These are phyloP conservation scores for Ceratocystis variospora DNA, from an alignment of 2,329 filamentous ascomycete species.

Conservation along the genomic window DNA sequence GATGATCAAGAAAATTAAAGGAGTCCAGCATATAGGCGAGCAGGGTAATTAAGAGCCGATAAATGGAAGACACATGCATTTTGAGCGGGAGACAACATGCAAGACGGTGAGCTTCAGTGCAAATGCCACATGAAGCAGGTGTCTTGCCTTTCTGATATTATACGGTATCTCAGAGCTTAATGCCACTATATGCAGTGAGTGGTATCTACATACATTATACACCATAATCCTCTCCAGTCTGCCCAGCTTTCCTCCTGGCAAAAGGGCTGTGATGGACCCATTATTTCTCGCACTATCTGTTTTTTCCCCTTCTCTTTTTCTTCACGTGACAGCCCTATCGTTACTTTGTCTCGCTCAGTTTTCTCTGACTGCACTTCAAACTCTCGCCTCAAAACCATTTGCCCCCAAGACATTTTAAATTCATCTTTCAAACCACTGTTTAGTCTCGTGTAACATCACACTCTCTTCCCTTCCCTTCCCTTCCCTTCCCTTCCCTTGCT, in stretches of 20 bases:
- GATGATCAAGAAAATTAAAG: neutral
- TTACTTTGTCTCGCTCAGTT: neutral
- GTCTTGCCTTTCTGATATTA: neutral
- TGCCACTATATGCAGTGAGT: neutral
- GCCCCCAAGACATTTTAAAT: neutral
- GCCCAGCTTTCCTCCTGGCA: neutral
- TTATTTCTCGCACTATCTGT: neutral
- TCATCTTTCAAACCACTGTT: neutral
- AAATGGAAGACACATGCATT: slow-evolving; percentile 2
- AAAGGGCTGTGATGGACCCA: neutral
- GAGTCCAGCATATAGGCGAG: slow-evolving; percentile 12
- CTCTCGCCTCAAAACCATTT: neutral
- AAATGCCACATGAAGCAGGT: neutral
- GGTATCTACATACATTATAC: neutral
- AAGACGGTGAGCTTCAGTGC: neutral
- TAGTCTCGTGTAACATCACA: neutral
- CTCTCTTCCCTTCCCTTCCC: too few species aligned
- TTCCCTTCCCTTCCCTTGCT: neutral
- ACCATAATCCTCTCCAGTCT: neutral
- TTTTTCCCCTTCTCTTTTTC: neutral
- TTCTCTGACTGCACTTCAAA: neutral
- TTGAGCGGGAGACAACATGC: neutral
- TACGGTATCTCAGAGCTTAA: neutral
- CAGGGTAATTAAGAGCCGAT: slow-evolving; percentile 11
- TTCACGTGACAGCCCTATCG: neutral